A percentile compares a stretch with the other conserved stretches of the same genome.
phyloP scores from a whole-genome alignment of 164 flowering plant species.

The Saururus chinensis region DNA sequence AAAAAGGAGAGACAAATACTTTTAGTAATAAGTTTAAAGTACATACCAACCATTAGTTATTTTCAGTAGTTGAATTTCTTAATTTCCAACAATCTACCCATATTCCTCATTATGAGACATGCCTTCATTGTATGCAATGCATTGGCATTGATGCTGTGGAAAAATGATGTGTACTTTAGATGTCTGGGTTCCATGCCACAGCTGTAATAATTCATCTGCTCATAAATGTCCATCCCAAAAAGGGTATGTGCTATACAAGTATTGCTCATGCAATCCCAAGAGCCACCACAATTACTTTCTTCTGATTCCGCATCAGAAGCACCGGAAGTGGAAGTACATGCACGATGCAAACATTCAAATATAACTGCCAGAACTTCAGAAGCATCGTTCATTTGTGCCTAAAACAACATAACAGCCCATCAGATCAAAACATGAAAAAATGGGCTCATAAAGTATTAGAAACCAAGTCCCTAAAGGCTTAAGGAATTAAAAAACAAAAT shows the following conservation, averaged over 20 bases:
- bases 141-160: constrained; percentile 93
- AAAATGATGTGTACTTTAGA: constrained; percentile 84
- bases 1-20: no score
- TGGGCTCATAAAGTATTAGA: no score
- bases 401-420: constrained; percentile 14
- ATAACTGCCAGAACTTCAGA: constrained; percentile 91
- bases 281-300: no score
- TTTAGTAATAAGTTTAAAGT: no score
- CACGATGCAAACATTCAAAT: constrained; percentile 81
- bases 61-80: background rate
- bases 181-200: constrained; percentile 80
- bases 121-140: no score
- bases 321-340: constrained; percentile 36
- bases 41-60: background rate
- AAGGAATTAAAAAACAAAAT: background rate
- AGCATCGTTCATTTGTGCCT: constrained; percentile 99
- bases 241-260: no score
- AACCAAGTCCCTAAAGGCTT: background rate
- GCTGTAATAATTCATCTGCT: constrained; percentile 70
- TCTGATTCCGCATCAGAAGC: no score
- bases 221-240: constrained; percentile 91
- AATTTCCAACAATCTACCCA: background rate
- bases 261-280: no score
- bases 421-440: constrained; percentile 2
- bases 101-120: constrained; percentile 5